Conservation (phyloP, 768 basidiomycete genomes). For the Lentinula aciculospora region DNA sequence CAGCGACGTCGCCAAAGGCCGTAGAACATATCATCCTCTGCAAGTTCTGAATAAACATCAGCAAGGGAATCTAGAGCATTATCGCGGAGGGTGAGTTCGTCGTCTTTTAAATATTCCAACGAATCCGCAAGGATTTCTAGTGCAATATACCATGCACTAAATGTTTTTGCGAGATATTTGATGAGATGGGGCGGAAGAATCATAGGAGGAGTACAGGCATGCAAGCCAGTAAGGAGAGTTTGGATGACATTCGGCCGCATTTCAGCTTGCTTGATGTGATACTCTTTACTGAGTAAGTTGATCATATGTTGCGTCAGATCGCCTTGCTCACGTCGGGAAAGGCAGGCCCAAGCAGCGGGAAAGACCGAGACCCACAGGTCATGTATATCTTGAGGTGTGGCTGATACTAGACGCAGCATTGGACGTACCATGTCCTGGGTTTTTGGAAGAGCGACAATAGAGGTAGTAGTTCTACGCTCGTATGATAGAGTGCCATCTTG, state of each 20-base stretch:
- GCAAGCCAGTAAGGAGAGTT: conserved; percentile 79
- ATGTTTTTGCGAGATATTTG: conserved; percentile 95
- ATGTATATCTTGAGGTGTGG: conserved; percentile 74
- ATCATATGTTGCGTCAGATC: conserved; percentile 90
- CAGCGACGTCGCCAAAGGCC: conserved; percentile 91
- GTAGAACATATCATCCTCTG: conserved; percentile 96
- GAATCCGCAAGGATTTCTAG: conserved; percentile 81
- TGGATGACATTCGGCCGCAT: conserved; percentile 90
- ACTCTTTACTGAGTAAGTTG: conserved; percentile 86
- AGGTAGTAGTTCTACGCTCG: conserved; percentile 35
- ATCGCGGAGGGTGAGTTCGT: conserved; percentile 75
- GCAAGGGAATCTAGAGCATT: conserved; percentile 86
- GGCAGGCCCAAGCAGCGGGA: conserved; percentile 77
- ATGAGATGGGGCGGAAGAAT: conserved; percentile 90
- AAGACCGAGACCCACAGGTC: conserved; percentile 87
- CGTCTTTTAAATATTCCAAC: conserved; percentile 74
- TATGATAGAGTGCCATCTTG: conserved; percentile 29
- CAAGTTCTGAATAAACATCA: conserved; percentile 92
- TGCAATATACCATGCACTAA: conserved; percentile 90
- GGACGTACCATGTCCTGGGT: conserved; percentile 62
- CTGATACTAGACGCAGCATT: conserved; percentile 75
- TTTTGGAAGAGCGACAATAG: conserved; percentile 33
- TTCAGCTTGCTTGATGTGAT: conserved; percentile 85
- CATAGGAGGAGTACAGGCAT: conserved; percentile 84
- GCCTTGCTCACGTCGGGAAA: conserved; percentile 81